Evolutionary conservation across 768 basidiomycete genomes (phyloP), one percentile per base, ranked within the genome.

Genomic region (Tremella yokohamensis): DNA sequence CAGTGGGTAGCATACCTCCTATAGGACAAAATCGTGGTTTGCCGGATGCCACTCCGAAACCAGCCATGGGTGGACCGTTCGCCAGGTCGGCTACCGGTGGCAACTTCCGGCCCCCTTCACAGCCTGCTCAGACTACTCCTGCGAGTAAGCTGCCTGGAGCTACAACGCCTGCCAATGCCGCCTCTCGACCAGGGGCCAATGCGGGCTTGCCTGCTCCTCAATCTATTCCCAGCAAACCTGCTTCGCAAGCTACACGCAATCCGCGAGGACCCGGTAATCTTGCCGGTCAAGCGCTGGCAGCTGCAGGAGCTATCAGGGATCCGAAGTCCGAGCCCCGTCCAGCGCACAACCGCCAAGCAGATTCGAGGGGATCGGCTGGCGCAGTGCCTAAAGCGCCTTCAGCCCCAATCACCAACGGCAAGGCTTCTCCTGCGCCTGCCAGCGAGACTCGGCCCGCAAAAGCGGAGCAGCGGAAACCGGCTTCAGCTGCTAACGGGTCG

Each of bases 371-470:
- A 34, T 34, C 29, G 4, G 29, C 11, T 34, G 29, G 6, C 11
- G 48, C 48, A 25, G 20, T 7, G 2, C 8, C 48, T 2, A 26
- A 20, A 7, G 22, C 15, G 8, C 24, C 48, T 3, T 8, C 48
- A 3, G 22, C 48, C n/a, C 42, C 53, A 3, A 16, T 54, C 50
- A 37, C 47, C 13, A 55, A 55, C 26, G 58, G 52, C 20, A 61
- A 61, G 50, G 16, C n/a, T 8, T 56, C 59, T 16, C 19, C 47
- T 15, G 49, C 8, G 19, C 51, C 51, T n/a, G 22, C 51, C 16
- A 15, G 20, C 15, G 48, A 20, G 15, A 25, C 48, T 2, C 20
- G 20, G 48, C 22, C 51, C 11, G 34, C 25, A 9, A 50, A 56
- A 40, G 13, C 29, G 18, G 50, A 26, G 15, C 26, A 52, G 25